Evolutionary conservation across 805 yeast species (phyloP), one percentile per base, ranked within the genome.

Genomic region (Kluyveromyces wickerhamii): DNA sequence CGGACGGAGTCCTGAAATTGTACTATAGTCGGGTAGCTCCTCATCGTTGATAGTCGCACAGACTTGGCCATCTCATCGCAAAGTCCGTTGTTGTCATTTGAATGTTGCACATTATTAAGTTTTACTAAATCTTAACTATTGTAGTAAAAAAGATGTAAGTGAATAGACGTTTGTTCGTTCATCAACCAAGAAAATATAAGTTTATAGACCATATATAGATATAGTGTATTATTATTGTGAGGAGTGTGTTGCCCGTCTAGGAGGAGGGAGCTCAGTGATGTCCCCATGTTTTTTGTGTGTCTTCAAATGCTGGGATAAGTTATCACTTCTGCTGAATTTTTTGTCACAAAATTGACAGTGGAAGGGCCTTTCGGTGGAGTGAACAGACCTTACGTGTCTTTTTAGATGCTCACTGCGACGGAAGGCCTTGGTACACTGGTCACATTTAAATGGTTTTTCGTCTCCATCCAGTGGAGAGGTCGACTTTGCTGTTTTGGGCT

Each of bases 361-460:
- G 54, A 69, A 78, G 1, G 80, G 80, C 41, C 74, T 64, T 45
- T 72, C 71, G 41, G 69, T 57, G 18, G 78, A 68, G 51, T 79
- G 87, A 43, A 78, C 75, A 15, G 81, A 74, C 38, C 83, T 60
- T 51, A 74, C 67, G 49, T 79, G 87, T 37, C 87, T 59, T 51
- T 75, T 76, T 48, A 77, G 60, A 51, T 78, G 84, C 40, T 79
- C 84, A 45, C 74, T 74, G 41, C 84, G 66, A 43, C 71, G 72
- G 55, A 79, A 79, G 3, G 50, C 47, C 44, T 65, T 67, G 1
- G 47, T 41, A 41, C 73, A 69, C 8, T 52, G 47, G 6, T 44
- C 42, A 39, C 69, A 68, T 16, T 47, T 46, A 44, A 60, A 60
- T 20, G 63, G 62, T 41, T 62, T 64, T 9, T 60, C 65, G 16